Base-by-base conservation (phyloP, 2,329 filamentous ascomycete genomes). In the Aschersonia sp. region DNA sequence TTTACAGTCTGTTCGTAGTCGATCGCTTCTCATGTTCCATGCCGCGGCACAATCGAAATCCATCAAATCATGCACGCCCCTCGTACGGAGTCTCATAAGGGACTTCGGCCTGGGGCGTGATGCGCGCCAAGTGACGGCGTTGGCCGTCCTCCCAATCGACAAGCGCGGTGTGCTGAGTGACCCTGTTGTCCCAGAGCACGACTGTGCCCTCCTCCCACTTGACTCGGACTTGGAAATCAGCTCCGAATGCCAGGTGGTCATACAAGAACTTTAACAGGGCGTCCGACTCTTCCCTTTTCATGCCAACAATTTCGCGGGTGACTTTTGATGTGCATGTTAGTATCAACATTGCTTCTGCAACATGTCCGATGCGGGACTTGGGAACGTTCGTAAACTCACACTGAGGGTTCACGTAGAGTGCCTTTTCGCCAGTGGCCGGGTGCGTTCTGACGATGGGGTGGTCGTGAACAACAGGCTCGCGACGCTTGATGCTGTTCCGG, bases 211-310 rank as follows among this genome's bases (percentile, higher is more conserved):
- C 72, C 55, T 79, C 79, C 87, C 87, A 94, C 62, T 82, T 84
- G 45, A 94, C 73, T 30, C 83, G 72, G 5, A 76, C 81, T 55
- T 87, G 82, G 50, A 83, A 69, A 60, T 88, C 84, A 42, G 83
- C 81, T 32, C 70, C 70, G 44, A 62, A 63, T 1, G 67, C 65
- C 12, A 75, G 66, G 52, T 75, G 72, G 57, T 70, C 64, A 53
- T 70, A 87, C 6, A 88, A 68, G 63, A 89, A 84, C 58, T 85
- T 79, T 48, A 88, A 72, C 8, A 88, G 68, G 44, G 73, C 73
- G 53, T 94, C 87, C 2, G 81, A 87, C 60, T 94, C 88, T 59
- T 94, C 87, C 60, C 87, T 86, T 67, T 94, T 94, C 58, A 83
- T 77, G 10, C 86, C 87, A 1, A 90, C 76, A 47, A 94, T 90